Evolutionary conservation across 805 yeast species (phyloP), one percentile per base, ranked within the genome.

Genomic region (Lachancea meyersii): DNA sequence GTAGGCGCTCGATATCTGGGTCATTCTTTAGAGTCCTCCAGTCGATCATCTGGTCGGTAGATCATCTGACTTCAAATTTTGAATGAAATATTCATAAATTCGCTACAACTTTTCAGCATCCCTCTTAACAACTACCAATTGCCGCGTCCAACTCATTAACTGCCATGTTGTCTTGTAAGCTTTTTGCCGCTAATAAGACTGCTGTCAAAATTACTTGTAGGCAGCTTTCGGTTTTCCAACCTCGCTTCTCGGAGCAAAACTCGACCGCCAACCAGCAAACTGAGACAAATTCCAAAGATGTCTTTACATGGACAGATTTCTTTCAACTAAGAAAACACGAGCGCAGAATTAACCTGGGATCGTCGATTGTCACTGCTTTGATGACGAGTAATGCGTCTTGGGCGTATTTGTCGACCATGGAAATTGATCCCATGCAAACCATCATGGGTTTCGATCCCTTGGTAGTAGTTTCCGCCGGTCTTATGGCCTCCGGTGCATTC

Each of bases 401-500:
- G 78, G 77, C 76, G 1, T 81, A 79, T 59, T 70, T 89, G 40
- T 80, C 96, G 22, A 82, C 84, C 52, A 69, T 84, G 51, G 93
- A 86, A 58, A 78, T 93, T 47, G 97, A 91, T 61, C 84, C 91
- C 28, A 87, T 95, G 34, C 86, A 86, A 60, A 75, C 79, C 47
- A 74, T 91, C 38, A 75, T 84, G 64, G 98, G 97, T 2, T 72
- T 91, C 47, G 97, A 93, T 58, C 87, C 95, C n/a, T 70, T 86
- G 52, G 77, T 85, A 62, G 86, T 86, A 31, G 73, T 82, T 57
- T 80, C 84, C 30, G 86, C 83, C 33, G 88, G 82, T 1, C 76
- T 88, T 34, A 63, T 83, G 43, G 69, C 80, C 11, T 80, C 85
- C 11, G 91, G 91, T 20, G 79, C 78, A 35, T 60, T 82, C 27